Percentiles rank a stretch among this genome's conserved stretches.
Evolutionary conservation across 768 basidiomycete genomes (phyloP).

Genomic region (Infundibulicybe gibba): DNA sequence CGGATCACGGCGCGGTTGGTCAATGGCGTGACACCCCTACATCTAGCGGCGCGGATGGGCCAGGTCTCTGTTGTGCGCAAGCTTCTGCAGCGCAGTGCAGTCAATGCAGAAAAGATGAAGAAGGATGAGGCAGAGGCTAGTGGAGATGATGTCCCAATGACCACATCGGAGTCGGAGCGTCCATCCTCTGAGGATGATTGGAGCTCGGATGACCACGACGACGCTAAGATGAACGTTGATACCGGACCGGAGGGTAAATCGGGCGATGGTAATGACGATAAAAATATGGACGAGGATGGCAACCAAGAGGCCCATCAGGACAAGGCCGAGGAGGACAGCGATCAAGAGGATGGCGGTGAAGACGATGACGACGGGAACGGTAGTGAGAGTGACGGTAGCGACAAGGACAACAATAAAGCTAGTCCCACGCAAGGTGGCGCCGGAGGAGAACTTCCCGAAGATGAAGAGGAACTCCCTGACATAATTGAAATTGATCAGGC

Average conservation of each 20-base stretch:
- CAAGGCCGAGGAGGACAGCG: slow-evolving; percentile 14
- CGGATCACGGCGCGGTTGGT: slow-evolving; percentile 53
- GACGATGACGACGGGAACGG: slow-evolving; percentile 10
- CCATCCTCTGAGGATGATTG: slow-evolving; percentile 48
- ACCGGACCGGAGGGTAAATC: slow-evolving; percentile 24
- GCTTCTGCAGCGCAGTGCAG: slow-evolving; percentile 45
- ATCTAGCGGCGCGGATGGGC: slow-evolving; percentile 52
- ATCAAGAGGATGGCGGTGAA: slow-evolving; percentile 1
- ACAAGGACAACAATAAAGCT: slow-evolving; percentile 8
- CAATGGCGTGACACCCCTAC: slow-evolving; percentile 53
- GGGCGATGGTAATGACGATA: slow-evolving; percentile 24
- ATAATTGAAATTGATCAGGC: slow-evolving; percentile 48
- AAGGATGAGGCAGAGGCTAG: slow-evolving; percentile 20
- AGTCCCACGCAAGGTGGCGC: slow-evolving; percentile 1
- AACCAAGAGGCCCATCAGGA: slow-evolving; percentile 18
- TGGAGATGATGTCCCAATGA: slow-evolving; percentile 17
- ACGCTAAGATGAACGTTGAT: slow-evolving; percentile 11
- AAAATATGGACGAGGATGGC: slow-evolving; percentile 17
- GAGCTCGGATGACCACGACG: slow-evolving; percentile 41
- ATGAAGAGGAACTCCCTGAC: slow-evolving; percentile 46
- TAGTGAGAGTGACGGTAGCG: slow-evolving; percentile 4
- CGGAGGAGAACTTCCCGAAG: slow-evolving; percentile 41
- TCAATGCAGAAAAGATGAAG: slow-evolving; percentile 27
- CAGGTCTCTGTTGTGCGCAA: slow-evolving; percentile 38
- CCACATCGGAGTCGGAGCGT: slow-evolving; percentile 16